Conservation (phyloP, 495 filamentous ascomycete species). For the Penicillium robsamsonii region DNA sequence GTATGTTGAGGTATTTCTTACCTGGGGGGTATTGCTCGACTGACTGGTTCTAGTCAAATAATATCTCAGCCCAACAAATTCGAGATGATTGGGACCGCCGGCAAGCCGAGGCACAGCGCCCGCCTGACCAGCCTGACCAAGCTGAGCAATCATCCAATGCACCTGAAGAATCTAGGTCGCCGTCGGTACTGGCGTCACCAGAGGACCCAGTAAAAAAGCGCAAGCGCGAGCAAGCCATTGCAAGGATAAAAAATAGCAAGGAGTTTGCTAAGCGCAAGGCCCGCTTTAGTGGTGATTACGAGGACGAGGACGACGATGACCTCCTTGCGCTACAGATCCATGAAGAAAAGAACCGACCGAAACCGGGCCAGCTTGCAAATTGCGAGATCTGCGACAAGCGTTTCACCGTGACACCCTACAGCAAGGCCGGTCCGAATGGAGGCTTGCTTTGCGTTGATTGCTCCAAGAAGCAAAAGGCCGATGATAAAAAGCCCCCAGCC, state of each 20-base stretch:
- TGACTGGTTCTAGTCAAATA: slow-evolving; percentile 62
- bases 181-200: slow-evolving; percentile 37
- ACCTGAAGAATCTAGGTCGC: slow-evolving; percentile 13
- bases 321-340: slow-evolving; percentile 52
- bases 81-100: slow-evolving; percentile 59
- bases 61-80: slow-evolving; percentile 84
- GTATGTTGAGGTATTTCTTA: slow-evolving; percentile 40
- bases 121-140: slow-evolving; percentile 1
- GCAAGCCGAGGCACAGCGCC: slow-evolving; percentile 35
- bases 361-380: slow-evolving; percentile 84
- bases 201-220: slow-evolving; percentile 59
- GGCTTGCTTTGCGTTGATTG: slow-evolving; percentile 84
- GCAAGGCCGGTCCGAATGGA: slow-evolving; percentile 73
- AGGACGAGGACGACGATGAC: slow-evolving; percentile 51
- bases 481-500: slow-evolving; percentile 57
- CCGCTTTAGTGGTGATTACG: slow-evolving; percentile 46
- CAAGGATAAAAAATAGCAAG: slow-evolving; percentile 76
- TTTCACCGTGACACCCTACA: slow-evolving; percentile 93
- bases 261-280: slow-evolving; percentile 60
- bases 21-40: background rate
- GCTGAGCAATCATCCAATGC: slow-evolving; percentile 14
- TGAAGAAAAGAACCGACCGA: slow-evolving; percentile 59
- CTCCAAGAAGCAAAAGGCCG: slow-evolving; percentile 69
- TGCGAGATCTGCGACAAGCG: slow-evolving; percentile 83
- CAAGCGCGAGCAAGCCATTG: slow-evolving; percentile 62